Percentiles rank a stretch among this genome's conserved stretches.
These are phyloP conservation scores for Echinosophora koreensis DNA, from an alignment of 306 rosid genomes.

Conservation along the genomic window DNA sequence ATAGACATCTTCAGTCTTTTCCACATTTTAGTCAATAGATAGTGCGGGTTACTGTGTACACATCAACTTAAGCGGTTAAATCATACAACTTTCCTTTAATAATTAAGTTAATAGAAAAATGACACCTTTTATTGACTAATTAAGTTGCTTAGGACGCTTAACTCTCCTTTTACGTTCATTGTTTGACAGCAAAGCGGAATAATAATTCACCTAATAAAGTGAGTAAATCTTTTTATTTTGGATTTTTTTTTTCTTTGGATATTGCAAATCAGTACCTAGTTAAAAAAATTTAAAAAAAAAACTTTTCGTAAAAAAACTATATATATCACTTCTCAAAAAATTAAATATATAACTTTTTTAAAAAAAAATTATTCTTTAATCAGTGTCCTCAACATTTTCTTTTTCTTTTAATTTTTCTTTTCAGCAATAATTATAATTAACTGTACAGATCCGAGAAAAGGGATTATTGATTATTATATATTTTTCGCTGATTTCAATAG, in stretches of 20 bases:
- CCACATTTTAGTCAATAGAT: conserved; percentile 41
- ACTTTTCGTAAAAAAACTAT: no score
- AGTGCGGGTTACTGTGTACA: conserved; percentile 49
- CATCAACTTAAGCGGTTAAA: neutral
- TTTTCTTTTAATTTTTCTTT: conserved; percentile 21
- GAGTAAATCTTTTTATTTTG: conserved; percentile 43
- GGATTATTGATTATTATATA: conserved; percentile 15
- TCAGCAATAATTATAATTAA: conserved; percentile 10
- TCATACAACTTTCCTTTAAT: conserved; percentile 4
- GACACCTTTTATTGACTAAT: conserved; percentile 54
- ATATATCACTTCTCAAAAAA: no score
- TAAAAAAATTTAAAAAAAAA: no score
- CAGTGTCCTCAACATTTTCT: no score
- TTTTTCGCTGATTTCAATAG: conserved; percentile 20
- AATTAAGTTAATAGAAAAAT: conserved; percentile 38
- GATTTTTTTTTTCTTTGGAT: no score
- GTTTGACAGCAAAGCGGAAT: conserved; percentile 61
- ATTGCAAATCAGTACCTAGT: no score
- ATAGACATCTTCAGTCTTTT: conserved; percentile 49
- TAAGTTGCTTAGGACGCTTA: conserved; percentile 57
- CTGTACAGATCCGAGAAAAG: conserved; percentile 54
- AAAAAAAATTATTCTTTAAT: no score
- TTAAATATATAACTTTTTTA: no score
- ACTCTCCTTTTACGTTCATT: conserved; percentile 51
- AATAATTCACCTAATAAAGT: conserved; percentile 65